phyloP scores from a whole-genome alignment of 768 basidiomycete species.

The Amanita thiersii region DNA sequence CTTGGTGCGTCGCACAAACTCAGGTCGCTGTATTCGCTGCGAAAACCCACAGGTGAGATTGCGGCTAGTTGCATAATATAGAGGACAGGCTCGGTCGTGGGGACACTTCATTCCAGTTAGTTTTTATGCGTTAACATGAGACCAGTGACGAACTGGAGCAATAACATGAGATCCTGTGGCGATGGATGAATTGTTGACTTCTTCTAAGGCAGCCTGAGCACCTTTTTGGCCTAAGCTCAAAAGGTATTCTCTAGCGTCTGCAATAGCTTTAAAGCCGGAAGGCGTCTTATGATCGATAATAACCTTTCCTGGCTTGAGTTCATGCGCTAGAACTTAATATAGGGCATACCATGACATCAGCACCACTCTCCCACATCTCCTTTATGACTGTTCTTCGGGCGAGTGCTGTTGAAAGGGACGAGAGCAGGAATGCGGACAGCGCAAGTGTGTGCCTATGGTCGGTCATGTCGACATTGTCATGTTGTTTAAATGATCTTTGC shows the following conservation, averaged over 20 bases:
- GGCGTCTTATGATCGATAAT: conserved; percentile 80
- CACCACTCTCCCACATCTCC: conserved; percentile 90
- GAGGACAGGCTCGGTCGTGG: conserved; percentile 80
- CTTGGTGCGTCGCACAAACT: conserved; percentile 82
- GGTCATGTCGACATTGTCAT: conserved; percentile 29
- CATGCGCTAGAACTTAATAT: conserved; percentile 1
- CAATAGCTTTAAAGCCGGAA: conserved; percentile 68
- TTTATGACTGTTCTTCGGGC: conserved; percentile 62
- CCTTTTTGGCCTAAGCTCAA: conserved; percentile 57
- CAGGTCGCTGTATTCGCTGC: conserved; percentile 81
- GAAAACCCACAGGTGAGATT: conserved; percentile 72
- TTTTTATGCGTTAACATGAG: conserved; percentile 8
- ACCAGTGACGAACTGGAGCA: conserved; percentile 58
- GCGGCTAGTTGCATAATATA: conserved; percentile 47
- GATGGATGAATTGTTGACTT: conserved; percentile 14
- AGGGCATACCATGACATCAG: conserved; percentile 61
- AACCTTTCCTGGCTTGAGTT: conserved; percentile 35
- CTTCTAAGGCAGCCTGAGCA: conserved; percentile 36
- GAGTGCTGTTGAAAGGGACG: conserved; percentile 55
- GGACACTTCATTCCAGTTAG: conserved; percentile 54
- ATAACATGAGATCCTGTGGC: conserved; percentile 70
- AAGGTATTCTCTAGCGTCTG: conserved; percentile 71
- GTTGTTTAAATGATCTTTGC: conserved; percentile 50
- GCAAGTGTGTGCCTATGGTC: conserved; percentile 53
- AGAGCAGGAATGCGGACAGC: conserved; percentile 80